Conservation (phyloP, 768 basidiomycete genomes). For the Rhizopogon vinicolor region DNA sequence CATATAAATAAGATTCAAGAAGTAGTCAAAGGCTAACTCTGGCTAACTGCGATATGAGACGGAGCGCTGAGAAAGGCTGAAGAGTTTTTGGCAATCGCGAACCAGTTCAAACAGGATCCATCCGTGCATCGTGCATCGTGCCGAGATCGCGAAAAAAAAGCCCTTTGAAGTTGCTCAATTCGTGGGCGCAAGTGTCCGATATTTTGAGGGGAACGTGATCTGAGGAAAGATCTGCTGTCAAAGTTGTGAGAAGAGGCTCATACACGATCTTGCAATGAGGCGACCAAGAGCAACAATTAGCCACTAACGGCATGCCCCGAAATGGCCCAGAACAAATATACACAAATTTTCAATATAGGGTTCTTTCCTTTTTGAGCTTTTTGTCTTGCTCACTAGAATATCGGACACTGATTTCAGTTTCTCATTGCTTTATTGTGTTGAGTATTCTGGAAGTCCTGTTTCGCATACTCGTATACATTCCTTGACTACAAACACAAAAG, state of each 20-base stretch:
- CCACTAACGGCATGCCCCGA: slow-evolving; percentile 20
- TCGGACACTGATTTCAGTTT: slow-evolving; percentile 21
- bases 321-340: slow-evolving; percentile 10
- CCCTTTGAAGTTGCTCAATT: slow-evolving; percentile 29
- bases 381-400: slow-evolving; percentile 18
- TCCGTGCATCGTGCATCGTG: slow-evolving; percentile 1
- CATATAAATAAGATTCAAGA: slow-evolving; percentile 18
- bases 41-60: slow-evolving; percentile 17
- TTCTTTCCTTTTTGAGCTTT: slow-evolving; percentile 31
- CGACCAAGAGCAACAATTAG: slow-evolving; percentile 22
- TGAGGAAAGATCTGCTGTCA: slow-evolving; percentile 20
- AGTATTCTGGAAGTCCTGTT: slow-evolving; percentile 20
- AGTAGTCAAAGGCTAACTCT: slow-evolving; percentile 12
- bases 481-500: slow-evolving; percentile 33
- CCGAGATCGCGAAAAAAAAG: slow-evolving; percentile 13
- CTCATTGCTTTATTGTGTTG: slow-evolving; percentile 29
- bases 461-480: slow-evolving; percentile 20
- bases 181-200: slow-evolving; percentile 16
- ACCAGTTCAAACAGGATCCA: slow-evolving; percentile 6
- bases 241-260: slow-evolving; percentile 8
- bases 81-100: slow-evolving; percentile 12
- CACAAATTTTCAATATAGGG: slow-evolving; percentile 2
- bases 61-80: slow-evolving; percentile 6
- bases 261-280: slow-evolving; percentile 9
- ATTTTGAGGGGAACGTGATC: slow-evolving; percentile 2